These are phyloP conservation scores for Lentinula detonsa DNA, from an alignment of 768 basidiomycete species.

Conservation along the genomic window DNA sequence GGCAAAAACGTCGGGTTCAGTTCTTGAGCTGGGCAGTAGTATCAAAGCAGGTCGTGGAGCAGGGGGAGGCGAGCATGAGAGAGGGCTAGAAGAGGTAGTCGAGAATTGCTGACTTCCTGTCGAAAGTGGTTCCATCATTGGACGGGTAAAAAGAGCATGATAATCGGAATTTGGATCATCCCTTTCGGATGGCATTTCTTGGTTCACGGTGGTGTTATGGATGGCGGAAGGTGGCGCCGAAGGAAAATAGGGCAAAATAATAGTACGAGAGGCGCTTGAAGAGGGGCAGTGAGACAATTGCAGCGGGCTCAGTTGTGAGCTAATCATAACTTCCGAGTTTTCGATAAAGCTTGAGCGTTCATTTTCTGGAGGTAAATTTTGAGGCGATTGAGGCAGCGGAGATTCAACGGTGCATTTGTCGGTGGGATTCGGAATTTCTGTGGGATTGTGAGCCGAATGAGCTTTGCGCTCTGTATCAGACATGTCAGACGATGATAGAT, in stretches of 20 bases:
- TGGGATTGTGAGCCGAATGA: neutral
- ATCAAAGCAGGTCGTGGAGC: neutral
- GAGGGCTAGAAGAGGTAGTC: neutral
- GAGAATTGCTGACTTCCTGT: neutral
- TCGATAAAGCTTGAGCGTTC: neutral
- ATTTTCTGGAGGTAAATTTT: neutral
- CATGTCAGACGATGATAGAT: neutral
- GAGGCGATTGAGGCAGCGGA: neutral
- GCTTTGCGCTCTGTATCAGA: neutral
- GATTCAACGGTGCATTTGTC: no score
- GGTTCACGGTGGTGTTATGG: neutral
- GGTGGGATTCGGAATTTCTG: neutral
- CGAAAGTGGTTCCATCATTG: neutral
- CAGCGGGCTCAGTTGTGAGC: no score
- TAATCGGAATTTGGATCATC: neutral
- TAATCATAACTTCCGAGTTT: neutral
- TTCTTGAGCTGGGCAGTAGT: neutral
- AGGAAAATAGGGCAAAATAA: neutral
- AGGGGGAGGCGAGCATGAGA: neutral
- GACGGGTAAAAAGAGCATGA: neutral
- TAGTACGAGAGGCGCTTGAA: neutral
- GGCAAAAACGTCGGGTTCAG: neutral
- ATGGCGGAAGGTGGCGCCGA: neutral
- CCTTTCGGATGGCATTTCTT: neutral
- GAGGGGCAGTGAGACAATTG: neutral